Evolutionary conservation across 1,284 basidiomycete genomes (phyloP).

Genomic region (Mycocalia duriaeana): DNA sequence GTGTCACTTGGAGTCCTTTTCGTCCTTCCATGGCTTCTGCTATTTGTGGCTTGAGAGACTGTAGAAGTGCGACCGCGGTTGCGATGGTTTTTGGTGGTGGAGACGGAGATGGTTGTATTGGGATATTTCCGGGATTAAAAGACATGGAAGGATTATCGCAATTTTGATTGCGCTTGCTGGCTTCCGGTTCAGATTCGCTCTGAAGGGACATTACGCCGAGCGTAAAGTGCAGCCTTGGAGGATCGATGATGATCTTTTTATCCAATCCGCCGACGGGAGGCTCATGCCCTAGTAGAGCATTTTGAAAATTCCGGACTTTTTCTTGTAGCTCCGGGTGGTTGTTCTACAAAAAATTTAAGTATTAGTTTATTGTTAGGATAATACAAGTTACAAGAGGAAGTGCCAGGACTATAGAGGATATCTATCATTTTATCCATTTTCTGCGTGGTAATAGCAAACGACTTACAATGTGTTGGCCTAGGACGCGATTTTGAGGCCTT

Average conservation of each 20-base stretch:
- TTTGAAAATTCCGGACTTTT: slow-evolving; percentile 41
- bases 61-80: slow-evolving; percentile 43
- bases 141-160: background rate
- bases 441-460: background rate
- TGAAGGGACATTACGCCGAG: slow-evolving; percentile 63
- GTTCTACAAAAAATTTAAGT: slow-evolving; percentile 31
- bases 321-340: slow-evolving; percentile 42
- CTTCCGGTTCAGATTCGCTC: background rate
- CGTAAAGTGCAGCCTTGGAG: slow-evolving; percentile 63
- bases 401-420: slow-evolving; percentile 34
- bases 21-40: slow-evolving; percentile 24
- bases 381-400: slow-evolving; percentile 30
- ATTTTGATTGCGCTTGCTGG: background rate
- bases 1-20: slow-evolving; percentile 29
- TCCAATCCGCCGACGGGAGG: slow-evolving; percentile 53
- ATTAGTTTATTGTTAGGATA: background rate
- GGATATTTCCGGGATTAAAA: background rate
- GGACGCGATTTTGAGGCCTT: no score
- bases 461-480: slow-evolving; percentile 27
- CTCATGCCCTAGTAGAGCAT: slow-evolving; percentile 27
- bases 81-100: slow-evolving; percentile 31
- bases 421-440: slow-evolving; percentile 2
- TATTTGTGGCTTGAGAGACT: slow-evolving; percentile 42
- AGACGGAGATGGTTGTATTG: background rate
- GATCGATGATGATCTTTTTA: slow-evolving; percentile 50